A percentile compares a stretch with the other conserved stretches of the same genome.
Conservation (phyloP, 257 asterid species). For the Scutellaria galericulata region DNA sequence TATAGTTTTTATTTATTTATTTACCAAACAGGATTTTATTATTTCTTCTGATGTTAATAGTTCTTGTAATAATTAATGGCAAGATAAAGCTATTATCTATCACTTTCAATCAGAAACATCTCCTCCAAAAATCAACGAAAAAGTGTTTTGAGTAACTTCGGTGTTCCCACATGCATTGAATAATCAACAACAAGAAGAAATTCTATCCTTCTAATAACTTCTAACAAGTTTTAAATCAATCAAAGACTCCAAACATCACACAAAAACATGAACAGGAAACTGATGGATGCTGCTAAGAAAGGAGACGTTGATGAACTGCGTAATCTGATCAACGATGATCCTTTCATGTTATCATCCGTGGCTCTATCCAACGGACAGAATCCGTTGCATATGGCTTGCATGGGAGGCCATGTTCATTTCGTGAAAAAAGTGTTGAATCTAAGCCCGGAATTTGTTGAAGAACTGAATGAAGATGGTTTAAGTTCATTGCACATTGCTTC, state of each 20-base stretch:
- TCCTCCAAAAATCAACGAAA: too few relatives aligned
- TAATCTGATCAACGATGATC: background rate
- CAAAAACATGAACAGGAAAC: background rate
- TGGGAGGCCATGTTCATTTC: constrained; percentile 3
- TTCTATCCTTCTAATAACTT: too few relatives aligned
- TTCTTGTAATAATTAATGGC: too few relatives aligned
- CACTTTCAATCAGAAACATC: too few relatives aligned
- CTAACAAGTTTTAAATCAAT: too few relatives aligned
- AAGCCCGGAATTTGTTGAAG: background rate
- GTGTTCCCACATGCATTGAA: too few relatives aligned
- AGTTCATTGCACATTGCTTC: constrained; percentile 11
- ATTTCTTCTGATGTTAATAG: too few relatives aligned
- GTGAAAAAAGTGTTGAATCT: background rate
- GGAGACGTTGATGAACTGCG: background rate
- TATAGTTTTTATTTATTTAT: too few relatives aligned
- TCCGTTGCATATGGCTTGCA: constrained; percentile 9
- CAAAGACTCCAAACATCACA: background rate
- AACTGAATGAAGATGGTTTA: background rate
- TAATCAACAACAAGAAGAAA: too few relatives aligned
- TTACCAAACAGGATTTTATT: too few relatives aligned
- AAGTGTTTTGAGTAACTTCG: too few relatives aligned
- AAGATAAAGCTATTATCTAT: too few relatives aligned
- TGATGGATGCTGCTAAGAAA: background rate
- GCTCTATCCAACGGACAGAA: background rate
- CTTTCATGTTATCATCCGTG: background rate